Conservation (phyloP, 768 basidiomycete genomes). For the Cubamyces lactineus region DNA sequence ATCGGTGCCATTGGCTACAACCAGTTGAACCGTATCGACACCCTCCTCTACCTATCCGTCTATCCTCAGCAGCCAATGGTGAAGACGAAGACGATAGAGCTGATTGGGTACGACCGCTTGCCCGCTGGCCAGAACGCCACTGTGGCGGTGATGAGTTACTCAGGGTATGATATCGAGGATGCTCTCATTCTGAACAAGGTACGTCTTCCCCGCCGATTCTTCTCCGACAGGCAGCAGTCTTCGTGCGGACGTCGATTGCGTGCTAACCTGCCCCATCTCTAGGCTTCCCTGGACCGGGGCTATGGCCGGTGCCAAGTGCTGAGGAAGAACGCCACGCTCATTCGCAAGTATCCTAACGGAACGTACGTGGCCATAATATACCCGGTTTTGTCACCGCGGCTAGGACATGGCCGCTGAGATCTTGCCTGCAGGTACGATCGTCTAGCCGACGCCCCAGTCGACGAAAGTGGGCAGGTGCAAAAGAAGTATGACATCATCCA, state of each 20-base stretch:
- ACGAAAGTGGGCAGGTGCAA: constrained; percentile 76
- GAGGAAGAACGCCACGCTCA: constrained; percentile 91
- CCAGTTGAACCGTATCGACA: constrained; percentile 97
- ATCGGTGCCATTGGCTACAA: constrained; percentile 99
- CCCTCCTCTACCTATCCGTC: constrained; percentile 94
- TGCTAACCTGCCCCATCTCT: constrained; percentile 6
- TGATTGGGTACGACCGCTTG: constrained; percentile 94
- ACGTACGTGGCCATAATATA: constrained; percentile 62
- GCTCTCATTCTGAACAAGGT: constrained; percentile 95
- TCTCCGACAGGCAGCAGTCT: neutral
- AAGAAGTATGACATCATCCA: constrained; percentile 93
- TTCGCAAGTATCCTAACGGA: constrained; percentile 96
- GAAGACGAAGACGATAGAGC: constrained; percentile 97
- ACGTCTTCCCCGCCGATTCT: constrained; percentile 23
- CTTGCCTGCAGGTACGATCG: constrained; percentile 74
- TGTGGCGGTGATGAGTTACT: constrained; percentile 99
- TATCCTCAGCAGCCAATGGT: constrained; percentile 99
- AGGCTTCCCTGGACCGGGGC: constrained; percentile 96
- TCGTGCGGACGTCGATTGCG: constrained; percentile 5
- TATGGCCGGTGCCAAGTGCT: constrained; percentile 98
- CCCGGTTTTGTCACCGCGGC: constrained; percentile 8
- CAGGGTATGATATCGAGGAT: constrained; percentile 99
- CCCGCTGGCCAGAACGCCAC: constrained; percentile 99
- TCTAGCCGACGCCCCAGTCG: constrained; percentile 86
- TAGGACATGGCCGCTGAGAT: neutral